A percentile compares a stretch with the other conserved stretches of the same genome.
Evolutionary conservation across 495 filamentous ascomycete species (phyloP).

Genomic region (Immersiella caudata): DNA sequence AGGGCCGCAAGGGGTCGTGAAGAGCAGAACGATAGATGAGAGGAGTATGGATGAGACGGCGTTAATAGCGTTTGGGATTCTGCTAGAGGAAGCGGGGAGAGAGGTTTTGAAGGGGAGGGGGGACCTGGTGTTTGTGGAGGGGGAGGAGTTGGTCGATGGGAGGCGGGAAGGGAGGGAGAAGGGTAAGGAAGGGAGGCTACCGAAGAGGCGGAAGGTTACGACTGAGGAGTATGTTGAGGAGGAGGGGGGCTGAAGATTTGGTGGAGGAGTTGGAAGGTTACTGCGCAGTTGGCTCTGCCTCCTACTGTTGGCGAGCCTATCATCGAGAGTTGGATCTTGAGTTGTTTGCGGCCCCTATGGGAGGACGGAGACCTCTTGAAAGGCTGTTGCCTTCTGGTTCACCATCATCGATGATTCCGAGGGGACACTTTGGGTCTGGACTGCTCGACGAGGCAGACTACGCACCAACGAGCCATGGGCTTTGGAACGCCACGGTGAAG

Average conservation of each 20-base stretch:
- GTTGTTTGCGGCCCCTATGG: no score
- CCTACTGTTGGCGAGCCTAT: no score
- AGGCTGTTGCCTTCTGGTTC: no score
- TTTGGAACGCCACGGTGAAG: no score
- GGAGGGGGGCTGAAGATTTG: not conserved
- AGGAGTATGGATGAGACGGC: constrained; percentile 84
- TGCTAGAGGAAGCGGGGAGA: constrained; percentile 74
- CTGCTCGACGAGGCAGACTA: no score
- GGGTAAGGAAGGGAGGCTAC: not conserved
- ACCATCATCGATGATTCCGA: no score
- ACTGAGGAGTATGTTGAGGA: not conserved
- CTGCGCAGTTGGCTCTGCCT: no score
- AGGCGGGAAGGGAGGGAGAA: not conserved
- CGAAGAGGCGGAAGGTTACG: not conserved
- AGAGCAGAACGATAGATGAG: constrained; percentile 47
- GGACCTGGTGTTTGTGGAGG: constrained; percentile 75
- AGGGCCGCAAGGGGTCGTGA: constrained; percentile 16
- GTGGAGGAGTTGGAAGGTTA: not conserved
- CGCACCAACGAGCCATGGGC: no score
- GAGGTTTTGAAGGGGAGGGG: constrained; percentile 69
- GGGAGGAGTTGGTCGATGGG: constrained; percentile 37
- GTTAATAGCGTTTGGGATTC: constrained; percentile 75
- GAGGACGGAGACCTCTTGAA: no score
- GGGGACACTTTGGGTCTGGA: no score
- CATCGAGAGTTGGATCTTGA: no score